phyloP scores from a whole-genome alignment of 495 filamentous ascomycete genomes.

The Niebla homalea region DNA sequence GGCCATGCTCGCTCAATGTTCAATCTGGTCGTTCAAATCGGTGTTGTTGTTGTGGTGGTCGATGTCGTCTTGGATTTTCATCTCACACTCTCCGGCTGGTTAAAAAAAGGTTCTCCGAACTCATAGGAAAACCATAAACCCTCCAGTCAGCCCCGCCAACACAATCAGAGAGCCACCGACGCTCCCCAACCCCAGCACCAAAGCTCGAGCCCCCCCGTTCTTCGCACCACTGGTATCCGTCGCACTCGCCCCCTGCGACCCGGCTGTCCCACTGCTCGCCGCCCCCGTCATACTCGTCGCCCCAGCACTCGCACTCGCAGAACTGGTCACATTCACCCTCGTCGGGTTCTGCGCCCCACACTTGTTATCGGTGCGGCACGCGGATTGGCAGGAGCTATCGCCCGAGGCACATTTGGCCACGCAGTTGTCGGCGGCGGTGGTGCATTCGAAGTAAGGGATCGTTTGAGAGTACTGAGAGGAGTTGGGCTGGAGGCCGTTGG shows the following conservation, averaged over 20 bases:
- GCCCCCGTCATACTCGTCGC: slow-evolving; percentile 24
- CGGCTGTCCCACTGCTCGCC: slow-evolving; percentile 23
- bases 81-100: too few species aligned
- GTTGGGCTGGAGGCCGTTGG: slow-evolving; percentile 59
- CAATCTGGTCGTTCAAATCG: too few species aligned
- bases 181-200: slow-evolving; percentile 37
- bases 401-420: slow-evolving; percentile 40
- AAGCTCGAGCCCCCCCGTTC: slow-evolving; percentile 22
- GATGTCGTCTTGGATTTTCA: too few species aligned
- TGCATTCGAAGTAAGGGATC: slow-evolving; percentile 75
- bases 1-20: background rate
- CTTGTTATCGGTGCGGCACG: slow-evolving; percentile 58
- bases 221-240: slow-evolving; percentile 22
- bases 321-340: slow-evolving; percentile 43
- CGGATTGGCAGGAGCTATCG: slow-evolving; percentile 44
- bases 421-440: slow-evolving; percentile 57
- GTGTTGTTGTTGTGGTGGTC: too few species aligned
- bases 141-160: slow-evolving; percentile 46
- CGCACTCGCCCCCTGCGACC: slow-evolving; percentile 24
- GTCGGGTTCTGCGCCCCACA: slow-evolving; percentile 68
- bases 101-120: background rate
- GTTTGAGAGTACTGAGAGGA: slow-evolving; percentile 73
- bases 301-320: slow-evolving; percentile 29
- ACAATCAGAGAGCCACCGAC: slow-evolving; percentile 45
- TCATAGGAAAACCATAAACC: slow-evolving; percentile 49